Evolutionary conservation across 306 rosid species (phyloP).

Genomic region (Lathyrus tuberosus): DNA sequence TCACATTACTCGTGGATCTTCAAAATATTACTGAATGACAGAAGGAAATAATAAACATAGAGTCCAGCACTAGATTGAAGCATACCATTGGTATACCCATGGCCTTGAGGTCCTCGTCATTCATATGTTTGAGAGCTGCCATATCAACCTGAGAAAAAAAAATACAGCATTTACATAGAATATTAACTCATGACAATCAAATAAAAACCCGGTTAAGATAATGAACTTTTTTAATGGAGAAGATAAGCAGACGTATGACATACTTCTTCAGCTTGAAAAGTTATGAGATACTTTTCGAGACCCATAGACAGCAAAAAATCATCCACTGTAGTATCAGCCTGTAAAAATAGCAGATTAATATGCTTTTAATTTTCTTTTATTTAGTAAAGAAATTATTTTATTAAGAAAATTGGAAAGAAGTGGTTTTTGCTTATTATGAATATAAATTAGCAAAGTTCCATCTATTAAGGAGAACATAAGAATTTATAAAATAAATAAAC

Average conservation of each 20-base stretch:
- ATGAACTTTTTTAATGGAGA: constrained; percentile 5
- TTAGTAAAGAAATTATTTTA: constrained; percentile 20
- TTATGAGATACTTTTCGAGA: constrained; percentile 90
- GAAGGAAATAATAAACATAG: background rate
- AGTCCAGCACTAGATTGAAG: constrained; percentile 9
- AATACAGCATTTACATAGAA: constrained; percentile 15
- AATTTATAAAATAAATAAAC: background rate
- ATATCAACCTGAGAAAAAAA: constrained; percentile 78
- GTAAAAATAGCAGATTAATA: constrained; percentile 43
- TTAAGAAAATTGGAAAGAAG: background rate
- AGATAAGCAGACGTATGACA: constrained; percentile 28
- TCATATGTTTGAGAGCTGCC: constrained; percentile 96
- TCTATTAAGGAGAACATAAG: background rate
- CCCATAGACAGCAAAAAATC: constrained; percentile 85
- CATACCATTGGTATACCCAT: constrained; percentile 97
- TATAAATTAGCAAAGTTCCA: background rate
- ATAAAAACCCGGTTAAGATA: constrained; percentile 27
- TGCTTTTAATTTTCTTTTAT: background rate
- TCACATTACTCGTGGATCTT: constrained; percentile 6
- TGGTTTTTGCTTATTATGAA: constrained; percentile 15
- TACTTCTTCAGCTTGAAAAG: constrained; percentile 99
- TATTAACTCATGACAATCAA: constrained; percentile 10
- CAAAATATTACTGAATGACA: constrained; percentile 2
- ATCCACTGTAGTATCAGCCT: constrained; percentile 75
- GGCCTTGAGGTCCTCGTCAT: constrained; percentile 97